Percentiles rank a stretch among this genome's conserved stretches.
Conservation (phyloP, 2,329 filamentous ascomycete genomes). For the Pseudocercospora fuligena region DNA sequence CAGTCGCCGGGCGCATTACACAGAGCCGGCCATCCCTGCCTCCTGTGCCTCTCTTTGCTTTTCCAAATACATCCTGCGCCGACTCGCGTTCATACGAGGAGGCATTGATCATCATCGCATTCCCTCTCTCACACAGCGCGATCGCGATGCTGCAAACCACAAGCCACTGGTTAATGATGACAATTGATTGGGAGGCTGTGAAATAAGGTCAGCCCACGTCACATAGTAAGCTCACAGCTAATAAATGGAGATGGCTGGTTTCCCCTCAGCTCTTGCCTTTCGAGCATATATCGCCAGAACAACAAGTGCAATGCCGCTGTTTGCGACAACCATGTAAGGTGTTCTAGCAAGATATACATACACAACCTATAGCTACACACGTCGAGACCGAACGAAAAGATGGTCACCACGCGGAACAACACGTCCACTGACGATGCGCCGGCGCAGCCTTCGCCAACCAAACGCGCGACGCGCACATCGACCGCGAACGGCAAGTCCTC, state of each 20-base stretch:
- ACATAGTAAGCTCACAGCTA: neutral
- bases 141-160: neutral
- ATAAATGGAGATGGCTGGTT: neutral
- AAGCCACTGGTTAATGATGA: neutral
- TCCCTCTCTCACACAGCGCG: no score
- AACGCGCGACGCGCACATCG: constrained; percentile 31
- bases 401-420: constrained; percentile 23
- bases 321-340: neutral
- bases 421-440: constrained; percentile 18
- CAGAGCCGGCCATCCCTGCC: no score
- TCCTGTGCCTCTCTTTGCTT: no score
- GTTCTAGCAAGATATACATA: neutral
- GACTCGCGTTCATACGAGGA: no score
- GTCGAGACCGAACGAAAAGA: constrained; percentile 7
- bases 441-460: constrained; percentile 29
- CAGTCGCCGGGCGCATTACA: no score
- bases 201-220: no score
- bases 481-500: constrained; percentile 20
- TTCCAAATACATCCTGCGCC: no score
- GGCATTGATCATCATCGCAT: no score
- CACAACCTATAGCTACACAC: neutral
- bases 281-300: neutral
- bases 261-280: neutral
- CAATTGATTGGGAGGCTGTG: neutral
- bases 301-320: neutral